phyloP scores from a whole-genome alignment of 2,329 filamentous ascomycete genomes.

The Thyridium curvatum region DNA sequence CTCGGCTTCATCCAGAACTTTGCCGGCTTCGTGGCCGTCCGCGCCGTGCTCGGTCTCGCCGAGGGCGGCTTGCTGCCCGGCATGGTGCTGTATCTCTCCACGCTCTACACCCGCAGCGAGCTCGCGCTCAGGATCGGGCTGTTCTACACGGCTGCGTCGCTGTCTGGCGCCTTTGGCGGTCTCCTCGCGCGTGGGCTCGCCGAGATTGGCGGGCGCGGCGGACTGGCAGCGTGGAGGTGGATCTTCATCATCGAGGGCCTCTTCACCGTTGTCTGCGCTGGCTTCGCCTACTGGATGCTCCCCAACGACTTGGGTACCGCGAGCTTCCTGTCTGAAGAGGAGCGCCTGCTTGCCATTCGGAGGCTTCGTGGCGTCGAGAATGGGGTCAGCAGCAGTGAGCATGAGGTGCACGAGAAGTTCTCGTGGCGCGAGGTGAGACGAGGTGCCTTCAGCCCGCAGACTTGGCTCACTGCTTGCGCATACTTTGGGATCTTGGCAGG shows the following conservation, averaged over 20 bases:
- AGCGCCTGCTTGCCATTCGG: constrained; percentile 41
- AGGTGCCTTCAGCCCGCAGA: constrained; percentile 53
- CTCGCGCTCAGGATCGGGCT: constrained; percentile 58
- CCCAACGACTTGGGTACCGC: constrained; percentile 50
- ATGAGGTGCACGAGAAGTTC: constrained; percentile 37
- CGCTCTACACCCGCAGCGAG: constrained; percentile 53
- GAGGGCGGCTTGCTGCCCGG: constrained; percentile 62
- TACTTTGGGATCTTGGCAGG: constrained; percentile 55
- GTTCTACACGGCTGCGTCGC: constrained; percentile 61
- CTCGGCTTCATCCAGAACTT: constrained; percentile 47
- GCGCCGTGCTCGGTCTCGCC: constrained; percentile 54
- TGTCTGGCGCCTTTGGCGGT: constrained; percentile 60
- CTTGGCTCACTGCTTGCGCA: constrained; percentile 56
- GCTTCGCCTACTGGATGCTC: constrained; percentile 44
- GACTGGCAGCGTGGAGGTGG: constrained; percentile 53
- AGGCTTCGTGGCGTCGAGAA: constrained; percentile 33
- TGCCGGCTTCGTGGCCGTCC: constrained; percentile 53
- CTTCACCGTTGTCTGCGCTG: constrained; percentile 45
- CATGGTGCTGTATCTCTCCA: constrained; percentile 60
- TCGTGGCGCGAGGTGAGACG: constrained; percentile 55
- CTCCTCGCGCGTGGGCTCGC: constrained; percentile 55
- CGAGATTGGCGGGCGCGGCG: constrained; percentile 48
- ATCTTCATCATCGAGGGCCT: constrained; percentile 57
- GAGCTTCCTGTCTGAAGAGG: constrained; percentile 43
- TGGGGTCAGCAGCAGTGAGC: constrained; percentile 12